Evolutionary conservation across 1,284 basidiomycete species (phyloP).

Genomic region (Leccinum fuscescens): DNA sequence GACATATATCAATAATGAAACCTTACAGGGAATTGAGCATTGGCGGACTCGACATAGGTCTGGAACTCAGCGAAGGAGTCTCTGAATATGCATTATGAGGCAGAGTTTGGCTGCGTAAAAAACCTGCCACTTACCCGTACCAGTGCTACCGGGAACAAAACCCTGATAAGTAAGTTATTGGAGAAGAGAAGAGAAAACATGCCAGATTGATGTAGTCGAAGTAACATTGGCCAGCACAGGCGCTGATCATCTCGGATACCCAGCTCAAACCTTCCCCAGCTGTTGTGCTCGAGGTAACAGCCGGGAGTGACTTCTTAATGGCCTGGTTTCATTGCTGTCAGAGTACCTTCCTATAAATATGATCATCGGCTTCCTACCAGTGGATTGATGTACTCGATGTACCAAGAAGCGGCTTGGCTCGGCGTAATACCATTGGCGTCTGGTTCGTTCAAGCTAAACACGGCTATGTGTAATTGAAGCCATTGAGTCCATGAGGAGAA

Average conservation of each 20-base stretch:
- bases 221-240: conserved; percentile 32
- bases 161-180: not conserved
- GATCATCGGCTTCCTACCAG: conserved; percentile 20
- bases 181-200: not conserved
- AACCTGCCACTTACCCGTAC: conserved; percentile 29
- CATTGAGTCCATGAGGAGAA: not conserved
- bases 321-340: conserved; percentile 19
- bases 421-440: conserved; percentile 31
- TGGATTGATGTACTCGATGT: conserved; percentile 37
- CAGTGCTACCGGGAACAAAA: conserved; percentile 26
- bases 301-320: conserved; percentile 36
- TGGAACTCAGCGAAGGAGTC: conserved; percentile 29
- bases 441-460: conserved; percentile 40
- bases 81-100: conserved; percentile 14
- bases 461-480: conserved; percentile 19
- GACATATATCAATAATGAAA: not conserved
- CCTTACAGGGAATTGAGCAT: conserved; percentile 32
- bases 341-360: not conserved
- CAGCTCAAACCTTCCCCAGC: conserved; percentile 34
- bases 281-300: conserved; percentile 31
- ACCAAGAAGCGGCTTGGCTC: conserved; percentile 36
- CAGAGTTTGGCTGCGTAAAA: not conserved
- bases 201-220: conserved; percentile 36
- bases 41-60: conserved; percentile 26
- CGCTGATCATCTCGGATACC: conserved; percentile 36